Base-by-base conservation (phyloP, 1,284 basidiomycete species). In the Sanghuangporus weigelae region DNA sequence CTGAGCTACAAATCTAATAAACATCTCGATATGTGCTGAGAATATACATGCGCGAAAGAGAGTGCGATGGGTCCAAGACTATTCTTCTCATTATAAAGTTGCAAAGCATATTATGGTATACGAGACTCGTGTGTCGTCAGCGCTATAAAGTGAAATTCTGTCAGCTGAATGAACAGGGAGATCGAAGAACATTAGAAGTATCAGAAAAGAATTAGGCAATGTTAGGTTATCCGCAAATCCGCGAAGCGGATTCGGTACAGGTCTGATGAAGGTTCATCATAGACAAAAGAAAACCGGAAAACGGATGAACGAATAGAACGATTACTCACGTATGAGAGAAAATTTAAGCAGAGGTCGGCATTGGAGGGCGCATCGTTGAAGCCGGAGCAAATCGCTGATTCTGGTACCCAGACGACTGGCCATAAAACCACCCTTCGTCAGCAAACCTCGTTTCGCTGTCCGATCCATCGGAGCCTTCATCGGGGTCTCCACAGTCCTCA, bases 361-460 rank as follows among this genome's bases (percentile, higher is more conserved):
- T 65, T 10, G 87, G 84, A 0, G 86, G 86, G 73, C 85, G 76
- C 21, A 85, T 77, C 0, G 88, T 87, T 1, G 83, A 79, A 7
- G 78, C 67, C 16, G 79, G 82, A 64, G 68, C 78, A 82, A 83
- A 87, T 66, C 78, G 79, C 60, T 77, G 74, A 7, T 79, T 75
- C 7, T 84, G 82, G 26, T 83, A 79, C 7, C 84, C 82, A 31
- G 82, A 79, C 4, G 78, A 77, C 63, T 83, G 74, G 14, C 84
- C 86, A 69, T 89, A 89, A 23, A 82, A 78, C 88, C 87, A 90
- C 38, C 84, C 80, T 7, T 76, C 74, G 57, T 67, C 66, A 21
- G 60, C 80, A 80, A 0, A 69, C 63, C 6, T 76, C 69, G 49
- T 31, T 12, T 76, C 75, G 3, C 65, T 68, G 11, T 76, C 76